phyloP scores from a whole-genome alignment of 2,329 filamentous ascomycete genomes.

The Penicillium sp. region DNA sequence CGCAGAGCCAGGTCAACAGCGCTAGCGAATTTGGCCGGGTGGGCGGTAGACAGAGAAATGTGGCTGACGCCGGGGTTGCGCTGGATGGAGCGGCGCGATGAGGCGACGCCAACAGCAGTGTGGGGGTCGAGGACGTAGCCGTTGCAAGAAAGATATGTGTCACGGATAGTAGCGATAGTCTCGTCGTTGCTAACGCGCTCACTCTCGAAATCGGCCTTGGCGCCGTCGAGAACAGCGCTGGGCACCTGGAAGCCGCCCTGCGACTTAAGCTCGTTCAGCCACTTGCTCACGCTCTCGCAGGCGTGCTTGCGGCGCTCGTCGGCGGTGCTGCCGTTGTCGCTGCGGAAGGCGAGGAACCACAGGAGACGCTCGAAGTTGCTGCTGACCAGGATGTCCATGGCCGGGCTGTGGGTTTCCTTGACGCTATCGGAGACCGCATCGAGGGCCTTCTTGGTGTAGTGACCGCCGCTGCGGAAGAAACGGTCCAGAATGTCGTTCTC shows the following conservation, averaged over 20 bases:
- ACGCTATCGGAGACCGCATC: constrained; percentile 55
- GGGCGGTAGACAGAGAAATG: constrained; percentile 85
- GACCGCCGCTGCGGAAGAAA: constrained; percentile 79
- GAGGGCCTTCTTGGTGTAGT: constrained; percentile 78
- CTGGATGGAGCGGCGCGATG: constrained; percentile 64
- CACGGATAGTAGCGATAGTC: constrained; percentile 63
- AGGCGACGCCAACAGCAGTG: constrained; percentile 78
- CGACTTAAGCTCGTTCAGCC: constrained; percentile 75
- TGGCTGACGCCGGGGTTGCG: constrained; percentile 56
- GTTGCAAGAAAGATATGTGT: constrained; percentile 52
- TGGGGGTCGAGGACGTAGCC: constrained; percentile 90
- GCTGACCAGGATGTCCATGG: constrained; percentile 96
- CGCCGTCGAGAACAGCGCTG: constrained; percentile 64
- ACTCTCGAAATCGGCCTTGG: constrained; percentile 72
- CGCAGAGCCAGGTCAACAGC: constrained; percentile 78
- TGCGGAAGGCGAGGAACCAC: constrained; percentile 80
- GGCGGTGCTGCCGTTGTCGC: constrained; percentile 45
- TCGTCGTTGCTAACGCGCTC: constrained; percentile 63
- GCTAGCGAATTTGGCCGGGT: constrained; percentile 88
- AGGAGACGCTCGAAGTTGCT: constrained; percentile 95
- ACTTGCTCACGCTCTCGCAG: constrained; percentile 69
- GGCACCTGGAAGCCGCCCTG: constrained; percentile 80
- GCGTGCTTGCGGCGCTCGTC: constrained; percentile 48
- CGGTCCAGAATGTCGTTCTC: constrained; percentile 91
- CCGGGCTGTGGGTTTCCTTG: constrained; percentile 86